These are phyloP conservation scores for Apiospora marii DNA, from an alignment of 2,329 filamentous ascomycete genomes.

Conservation along the genomic window DNA sequence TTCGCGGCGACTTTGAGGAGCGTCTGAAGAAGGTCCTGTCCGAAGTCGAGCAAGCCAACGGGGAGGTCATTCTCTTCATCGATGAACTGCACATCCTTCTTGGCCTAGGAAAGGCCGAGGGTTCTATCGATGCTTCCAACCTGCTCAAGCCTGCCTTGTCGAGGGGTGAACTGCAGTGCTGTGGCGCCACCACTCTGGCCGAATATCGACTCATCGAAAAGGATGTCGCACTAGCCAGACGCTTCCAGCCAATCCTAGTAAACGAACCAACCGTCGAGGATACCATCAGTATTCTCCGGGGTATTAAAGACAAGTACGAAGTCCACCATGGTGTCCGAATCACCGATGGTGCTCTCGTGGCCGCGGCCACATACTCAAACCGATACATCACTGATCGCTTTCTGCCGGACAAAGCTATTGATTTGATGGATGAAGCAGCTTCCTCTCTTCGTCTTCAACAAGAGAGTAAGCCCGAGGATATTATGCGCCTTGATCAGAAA, in stretches of 20 bases:
- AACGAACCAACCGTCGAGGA: constrained; percentile 90
- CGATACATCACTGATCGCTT: constrained; percentile 97
- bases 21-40: constrained; percentile 88
- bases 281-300: constrained; percentile 92
- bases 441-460: constrained; percentile 90
- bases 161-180: constrained; percentile 91
- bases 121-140: constrained; percentile 96
- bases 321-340: constrained; percentile 97
- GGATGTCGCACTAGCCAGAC: constrained; percentile 87
- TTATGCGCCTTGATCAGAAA: constrained; percentile 89
- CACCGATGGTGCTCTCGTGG: constrained; percentile 89
- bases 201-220: constrained; percentile 97
- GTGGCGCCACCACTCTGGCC: constrained; percentile 89
- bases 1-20: constrained; percentile 95
- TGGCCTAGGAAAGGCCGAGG: constrained; percentile 92
- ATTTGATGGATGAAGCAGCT: constrained; percentile 94
- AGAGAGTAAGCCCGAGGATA: constrained; percentile 95
- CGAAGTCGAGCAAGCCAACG: constrained; percentile 88
- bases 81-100: constrained; percentile 93
- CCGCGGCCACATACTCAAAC: constrained; percentile 90
- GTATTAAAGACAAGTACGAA: constrained; percentile 97
- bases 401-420: constrained; percentile 95
- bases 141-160: constrained; percentile 93
- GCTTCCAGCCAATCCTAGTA: constrained; percentile 95
- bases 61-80: constrained; percentile 91